Evolutionary conservation across 441 rosid species (phyloP).

Genomic region (Rhodomyrtus psidioides): DNA sequence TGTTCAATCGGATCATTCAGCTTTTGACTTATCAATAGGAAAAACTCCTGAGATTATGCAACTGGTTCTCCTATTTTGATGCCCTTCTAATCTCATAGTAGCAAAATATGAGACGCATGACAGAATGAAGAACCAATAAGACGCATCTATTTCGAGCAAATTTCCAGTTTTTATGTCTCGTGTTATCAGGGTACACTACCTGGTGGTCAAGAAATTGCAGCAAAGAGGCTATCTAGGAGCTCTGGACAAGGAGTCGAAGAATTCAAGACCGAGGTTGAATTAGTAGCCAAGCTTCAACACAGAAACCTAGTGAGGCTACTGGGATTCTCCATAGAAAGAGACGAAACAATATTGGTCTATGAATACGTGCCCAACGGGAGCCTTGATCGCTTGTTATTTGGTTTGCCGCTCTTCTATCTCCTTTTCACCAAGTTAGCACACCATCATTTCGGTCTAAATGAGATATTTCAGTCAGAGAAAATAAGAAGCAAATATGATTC

Average conservation of each 20-base stretch:
- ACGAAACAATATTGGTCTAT: neutral
- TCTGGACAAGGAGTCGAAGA: neutral
- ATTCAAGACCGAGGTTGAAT: neutral
- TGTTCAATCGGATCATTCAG: neutral
- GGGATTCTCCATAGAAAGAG: neutral
- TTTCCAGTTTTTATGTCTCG: neutral
- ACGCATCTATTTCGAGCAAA: neutral
- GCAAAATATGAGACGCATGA: neutral
- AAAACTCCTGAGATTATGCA: neutral
- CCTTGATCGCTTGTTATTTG: neutral
- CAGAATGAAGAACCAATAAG: neutral
- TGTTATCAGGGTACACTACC: neutral
- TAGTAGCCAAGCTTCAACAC: neutral
- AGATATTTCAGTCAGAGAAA: neutral
- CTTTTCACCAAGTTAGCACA: neutral
- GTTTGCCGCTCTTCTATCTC: neutral
- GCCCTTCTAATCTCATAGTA: neutral
- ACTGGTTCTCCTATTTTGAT: neutral
- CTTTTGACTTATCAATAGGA: neutral
- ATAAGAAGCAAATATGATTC: neutral
- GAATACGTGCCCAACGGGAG: neutral
- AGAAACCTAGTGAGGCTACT: neutral
- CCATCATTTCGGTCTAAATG: neutral
- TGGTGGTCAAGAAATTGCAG: neutral
- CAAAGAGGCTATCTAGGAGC: neutral